Base-by-base conservation (phyloP, 345 rosid genomes). In the Ceriops zippeliana region DNA sequence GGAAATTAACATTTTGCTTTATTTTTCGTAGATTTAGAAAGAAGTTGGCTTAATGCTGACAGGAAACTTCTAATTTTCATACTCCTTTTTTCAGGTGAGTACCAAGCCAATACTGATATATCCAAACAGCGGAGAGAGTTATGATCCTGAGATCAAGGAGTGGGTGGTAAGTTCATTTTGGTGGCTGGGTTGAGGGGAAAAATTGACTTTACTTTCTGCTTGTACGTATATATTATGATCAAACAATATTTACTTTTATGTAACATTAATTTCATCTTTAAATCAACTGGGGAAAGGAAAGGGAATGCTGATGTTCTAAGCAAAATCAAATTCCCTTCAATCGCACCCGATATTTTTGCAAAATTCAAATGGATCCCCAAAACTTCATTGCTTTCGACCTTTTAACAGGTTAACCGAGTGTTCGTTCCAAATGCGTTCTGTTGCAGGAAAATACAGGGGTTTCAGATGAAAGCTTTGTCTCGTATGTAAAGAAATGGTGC, bases 71-170 rank as follows among this genome's bases (percentile, higher is more conserved):
- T 52, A 9, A 31, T 58, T 51, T 76, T 58, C 52, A 21, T 28
- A 35, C 46, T 62, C 8, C 56, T 61, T 68, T 62, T 37, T 80
- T 75, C 82, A 90, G 93, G 93, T 83, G 78, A 85, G 88, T 6
- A 76, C 78, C 75, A 90, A 90, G 82, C 96, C 93, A 0, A 82
- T 90, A 61, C 78, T 86, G 47, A 77, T 85, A 76, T 90, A 88
- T 71, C 90, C 96, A 67, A 90, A 88, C 78, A 88, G 96, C 64
- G 93, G 96, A 5, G 96, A 86, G 70, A 81, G 86, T 66, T 90
- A 90, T 64, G 89, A 88, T 78, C 80, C 87, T 37, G 81, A 79
- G 8, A 56, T 62, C 21, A 90, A 90, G 83, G 83, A 81, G 71
- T 90, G 93, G 96, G 89, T 90, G 73, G 96, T 90, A 78, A 85